These are phyloP conservation scores for Cladophialophora bantiana DNA, from an alignment of 2,329 filamentous ascomycete genomes.

Conservation along the genomic window DNA sequence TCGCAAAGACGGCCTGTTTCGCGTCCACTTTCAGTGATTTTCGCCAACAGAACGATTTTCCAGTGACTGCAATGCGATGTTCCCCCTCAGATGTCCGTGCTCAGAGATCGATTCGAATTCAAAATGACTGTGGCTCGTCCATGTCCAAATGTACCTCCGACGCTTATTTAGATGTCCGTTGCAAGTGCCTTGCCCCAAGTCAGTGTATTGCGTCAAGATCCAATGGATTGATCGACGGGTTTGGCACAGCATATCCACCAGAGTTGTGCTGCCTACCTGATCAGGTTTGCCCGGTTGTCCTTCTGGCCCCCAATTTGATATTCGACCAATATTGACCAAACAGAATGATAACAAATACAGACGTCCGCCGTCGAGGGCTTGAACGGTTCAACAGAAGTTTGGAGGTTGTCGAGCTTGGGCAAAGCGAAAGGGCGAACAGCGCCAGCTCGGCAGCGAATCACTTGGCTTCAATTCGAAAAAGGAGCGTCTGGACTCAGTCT, in stretches of 20 bases:
- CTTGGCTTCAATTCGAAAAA: slow-evolving; percentile 16
- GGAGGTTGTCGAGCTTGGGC: slow-evolving; percentile 8
- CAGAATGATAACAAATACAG: slow-evolving; percentile 21
- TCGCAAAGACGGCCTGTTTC: slow-evolving; percentile 17
- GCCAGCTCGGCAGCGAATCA: slow-evolving; percentile 8
- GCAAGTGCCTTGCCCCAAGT: slow-evolving; percentile 33
- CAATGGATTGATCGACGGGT: slow-evolving; percentile 25
- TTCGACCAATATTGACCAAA: slow-evolving; percentile 35
- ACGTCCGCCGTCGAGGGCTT: slow-evolving; percentile 6
- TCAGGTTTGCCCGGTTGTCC: slow-evolving; percentile 21
- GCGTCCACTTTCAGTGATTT: slow-evolving; percentile 1
- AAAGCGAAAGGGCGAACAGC: slow-evolving; percentile 17
- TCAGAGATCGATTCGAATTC: slow-evolving; percentile 21
- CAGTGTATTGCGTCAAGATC: slow-evolving; percentile 29
- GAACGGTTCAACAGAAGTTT: slow-evolving; percentile 21
- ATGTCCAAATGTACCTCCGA: slow-evolving; percentile 35
- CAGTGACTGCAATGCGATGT: slow-evolving; percentile 1
- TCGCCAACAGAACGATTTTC: background rate
- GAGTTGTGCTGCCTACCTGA: slow-evolving; percentile 34
- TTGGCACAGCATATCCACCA: slow-evolving; percentile 32
- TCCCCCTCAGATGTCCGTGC: slow-evolving; percentile 28
- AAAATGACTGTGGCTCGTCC: slow-evolving; percentile 23
- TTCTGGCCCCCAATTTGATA: slow-evolving; percentile 35
- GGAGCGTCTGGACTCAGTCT: slow-evolving; percentile 20
- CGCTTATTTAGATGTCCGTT: slow-evolving; percentile 37